These are phyloP conservation scores for Pseudopyrenochaeta lycopersici DNA, from an alignment of 2,329 filamentous ascomycete genomes.

Conservation along the genomic window DNA sequence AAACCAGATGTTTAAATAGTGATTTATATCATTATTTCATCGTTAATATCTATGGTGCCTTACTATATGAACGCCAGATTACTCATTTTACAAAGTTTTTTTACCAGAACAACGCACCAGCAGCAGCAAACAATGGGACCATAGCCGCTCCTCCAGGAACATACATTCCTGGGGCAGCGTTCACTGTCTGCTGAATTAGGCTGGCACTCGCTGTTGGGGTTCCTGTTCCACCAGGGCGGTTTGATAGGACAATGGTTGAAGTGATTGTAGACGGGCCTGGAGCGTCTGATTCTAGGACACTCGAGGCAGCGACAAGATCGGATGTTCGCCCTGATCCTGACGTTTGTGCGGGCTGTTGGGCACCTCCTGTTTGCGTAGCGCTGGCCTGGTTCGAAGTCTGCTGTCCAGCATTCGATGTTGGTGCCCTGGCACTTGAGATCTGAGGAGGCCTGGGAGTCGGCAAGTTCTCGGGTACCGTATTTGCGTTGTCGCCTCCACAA, in stretches of 20 bases:
- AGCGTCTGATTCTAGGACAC: background rate
- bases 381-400: slow-evolving; percentile 1
- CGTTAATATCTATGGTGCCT: too few relatives aligned
- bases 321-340: background rate
- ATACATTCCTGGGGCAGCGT: slow-evolving; percentile 10
- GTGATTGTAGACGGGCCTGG: slow-evolving; percentile 2
- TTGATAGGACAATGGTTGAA: slow-evolving; percentile 9
- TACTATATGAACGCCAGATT: background rate
- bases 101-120: slow-evolving; percentile 10
- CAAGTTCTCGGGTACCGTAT: slow-evolving; percentile 10
- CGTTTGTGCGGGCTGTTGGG: background rate
- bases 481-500: slow-evolving; percentile 18
- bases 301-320: background rate
- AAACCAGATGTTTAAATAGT: background rate
- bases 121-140: background rate
- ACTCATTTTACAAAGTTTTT: background rate
- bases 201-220: slow-evolving; percentile 11
- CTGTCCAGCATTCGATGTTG: slow-evolving; percentile 2
- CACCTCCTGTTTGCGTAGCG: background rate
- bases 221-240: slow-evolving; percentile 1
- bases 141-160: background rate
- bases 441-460: slow-evolving; percentile 7
- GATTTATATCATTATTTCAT: background rate
- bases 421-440: background rate
- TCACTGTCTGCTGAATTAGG: slow-evolving; percentile 19